These are phyloP conservation scores for Mycena leptocephala DNA, from an alignment of 768 basidiomycete genomes.

Conservation along the genomic window DNA sequence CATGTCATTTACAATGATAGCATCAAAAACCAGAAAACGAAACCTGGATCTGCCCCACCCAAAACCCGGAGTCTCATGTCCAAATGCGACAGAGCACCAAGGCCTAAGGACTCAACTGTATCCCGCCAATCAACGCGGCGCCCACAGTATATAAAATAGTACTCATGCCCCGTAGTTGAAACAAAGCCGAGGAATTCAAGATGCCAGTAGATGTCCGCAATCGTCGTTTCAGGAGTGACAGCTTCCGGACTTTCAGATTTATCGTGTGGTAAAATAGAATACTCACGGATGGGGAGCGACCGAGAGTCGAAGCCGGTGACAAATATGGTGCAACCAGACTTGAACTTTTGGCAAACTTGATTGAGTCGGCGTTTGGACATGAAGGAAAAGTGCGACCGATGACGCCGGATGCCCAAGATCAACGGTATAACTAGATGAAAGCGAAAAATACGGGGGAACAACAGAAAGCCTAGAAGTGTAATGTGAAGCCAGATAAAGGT, in stretches of 20 bases:
- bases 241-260: neutral
- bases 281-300: neutral
- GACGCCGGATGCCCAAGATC: neutral
- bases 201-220: neutral
- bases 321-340: conserved; percentile 2
- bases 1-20: too few relatives aligned
- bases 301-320: neutral
- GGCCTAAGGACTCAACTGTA: neutral
- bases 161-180: neutral
- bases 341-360: neutral
- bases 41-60: neutral
- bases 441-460: neutral
- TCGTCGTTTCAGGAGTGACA: neutral
- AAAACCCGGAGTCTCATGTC: neutral
- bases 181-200: neutral
- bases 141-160: neutral
- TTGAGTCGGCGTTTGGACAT: conserved; percentile 11
- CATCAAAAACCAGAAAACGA: too few relatives aligned
- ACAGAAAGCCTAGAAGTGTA: too few relatives aligned
- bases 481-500: too few relatives aligned
- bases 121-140: neutral
- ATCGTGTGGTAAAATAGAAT: too few relatives aligned
- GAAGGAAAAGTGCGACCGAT: conserved; percentile 7
- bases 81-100: neutral
- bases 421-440: neutral